phyloP scores from a whole-genome alignment of 192 early-diverging fungal species.

The Allomyces macrogynus region DNA sequence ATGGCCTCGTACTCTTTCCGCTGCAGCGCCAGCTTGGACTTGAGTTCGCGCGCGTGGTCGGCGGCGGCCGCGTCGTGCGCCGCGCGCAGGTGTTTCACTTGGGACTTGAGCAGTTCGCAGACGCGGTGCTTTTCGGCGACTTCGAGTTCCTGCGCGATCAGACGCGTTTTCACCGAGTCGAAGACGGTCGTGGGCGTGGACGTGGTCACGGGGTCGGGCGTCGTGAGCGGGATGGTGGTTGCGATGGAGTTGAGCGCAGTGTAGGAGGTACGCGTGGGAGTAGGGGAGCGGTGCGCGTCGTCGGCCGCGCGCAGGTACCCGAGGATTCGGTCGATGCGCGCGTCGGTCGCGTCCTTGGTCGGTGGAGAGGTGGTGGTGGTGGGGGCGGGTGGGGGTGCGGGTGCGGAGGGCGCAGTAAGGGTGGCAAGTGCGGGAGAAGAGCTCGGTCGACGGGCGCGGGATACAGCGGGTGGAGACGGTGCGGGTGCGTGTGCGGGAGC shows the following conservation, averaged over 20 bases:
- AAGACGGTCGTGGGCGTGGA: neutral
- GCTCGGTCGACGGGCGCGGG: neutral
- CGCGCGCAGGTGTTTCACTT: neutral
- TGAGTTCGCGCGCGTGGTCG: conserved; percentile 14
- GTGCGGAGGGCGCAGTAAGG: neutral
- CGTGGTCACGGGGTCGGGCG: neutral
- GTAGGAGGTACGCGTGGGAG: neutral
- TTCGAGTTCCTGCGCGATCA: neutral
- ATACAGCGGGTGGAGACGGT: neutral
- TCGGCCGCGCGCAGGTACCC: neutral
- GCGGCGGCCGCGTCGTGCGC: neutral
- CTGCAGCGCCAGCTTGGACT: conserved; percentile 31
- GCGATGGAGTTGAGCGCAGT: neutral
- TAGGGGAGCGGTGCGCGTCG: neutral
- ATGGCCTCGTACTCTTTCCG: conserved; percentile 38
- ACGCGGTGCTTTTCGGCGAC: neutral
- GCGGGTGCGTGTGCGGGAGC: neutral
- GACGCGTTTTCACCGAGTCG: neutral
- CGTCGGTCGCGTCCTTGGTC: neutral
- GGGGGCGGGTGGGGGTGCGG: neutral
- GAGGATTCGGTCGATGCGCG: neutral
- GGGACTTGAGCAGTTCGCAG: neutral
- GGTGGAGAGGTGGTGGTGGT: neutral
- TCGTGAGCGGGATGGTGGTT: neutral
- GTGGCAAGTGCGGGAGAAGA: too few species aligned